These are phyloP conservation scores for Pseudogymnoascus sp. DNA, from an alignment of 2,329 filamentous ascomycete species.

Conservation along the genomic window DNA sequence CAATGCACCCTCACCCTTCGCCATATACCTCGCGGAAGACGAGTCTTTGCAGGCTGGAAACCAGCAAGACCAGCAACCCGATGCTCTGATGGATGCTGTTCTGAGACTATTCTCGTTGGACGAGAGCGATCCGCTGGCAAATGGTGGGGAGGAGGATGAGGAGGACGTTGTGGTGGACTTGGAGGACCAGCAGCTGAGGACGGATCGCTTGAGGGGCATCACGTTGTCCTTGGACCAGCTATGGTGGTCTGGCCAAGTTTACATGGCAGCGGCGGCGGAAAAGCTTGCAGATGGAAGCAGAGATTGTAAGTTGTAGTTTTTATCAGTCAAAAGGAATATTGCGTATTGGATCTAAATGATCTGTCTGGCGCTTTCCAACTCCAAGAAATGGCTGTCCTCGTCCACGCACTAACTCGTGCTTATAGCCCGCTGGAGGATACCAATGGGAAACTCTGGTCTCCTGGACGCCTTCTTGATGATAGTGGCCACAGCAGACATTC, in stretches of 20 bases:
- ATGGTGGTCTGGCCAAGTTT: slow-evolving; percentile 34
- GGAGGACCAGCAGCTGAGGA: slow-evolving; percentile 24
- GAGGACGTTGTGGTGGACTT: slow-evolving; percentile 22
- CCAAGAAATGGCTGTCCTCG: not conserved
- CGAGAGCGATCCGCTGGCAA: slow-evolving; percentile 11
- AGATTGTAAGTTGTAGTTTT: slow-evolving; percentile 39
- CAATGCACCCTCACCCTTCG: not conserved
- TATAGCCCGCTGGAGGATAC: slow-evolving; percentile 48
- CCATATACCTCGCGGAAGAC: slow-evolving; percentile 6
- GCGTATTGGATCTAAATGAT: not conserved
- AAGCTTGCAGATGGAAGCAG: slow-evolving; percentile 49
- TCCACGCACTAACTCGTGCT: slow-evolving; percentile 15
- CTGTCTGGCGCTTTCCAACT: not conserved
- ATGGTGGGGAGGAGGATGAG: slow-evolving; percentile 17
- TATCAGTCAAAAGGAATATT: not conserved
- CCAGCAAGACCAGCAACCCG: not conserved
- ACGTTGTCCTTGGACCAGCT: slow-evolving; percentile 28
- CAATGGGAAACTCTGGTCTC: slow-evolving; percentile 51
- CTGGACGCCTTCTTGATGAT: slow-evolving; percentile 48
- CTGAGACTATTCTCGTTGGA: slow-evolving; percentile 17
- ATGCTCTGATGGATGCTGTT: slow-evolving; percentile 9
- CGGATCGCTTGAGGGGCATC: slow-evolving; percentile 21
- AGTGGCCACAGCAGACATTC: slow-evolving; percentile 34
- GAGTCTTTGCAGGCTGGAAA: not conserved
- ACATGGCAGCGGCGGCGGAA: slow-evolving; percentile 42